Evolutionary conservation across 768 basidiomycete species (phyloP).

Genomic region (Phaeolepiota aurea): DNA sequence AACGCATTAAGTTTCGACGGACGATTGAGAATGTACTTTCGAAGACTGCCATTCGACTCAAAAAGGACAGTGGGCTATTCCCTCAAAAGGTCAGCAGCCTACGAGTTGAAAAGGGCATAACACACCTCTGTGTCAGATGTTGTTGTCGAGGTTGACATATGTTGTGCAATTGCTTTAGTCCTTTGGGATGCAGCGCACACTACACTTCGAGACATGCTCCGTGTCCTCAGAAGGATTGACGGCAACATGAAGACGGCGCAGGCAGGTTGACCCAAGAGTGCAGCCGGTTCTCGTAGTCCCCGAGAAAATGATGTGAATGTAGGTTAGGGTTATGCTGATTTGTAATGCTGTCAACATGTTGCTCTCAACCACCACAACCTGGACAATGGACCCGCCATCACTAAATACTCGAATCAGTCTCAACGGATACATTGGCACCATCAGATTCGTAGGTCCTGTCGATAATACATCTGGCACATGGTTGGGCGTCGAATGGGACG

Average conservation of each 20-base stretch:
- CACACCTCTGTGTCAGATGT: constrained; percentile 26
- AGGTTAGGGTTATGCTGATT: constrained; percentile 27
- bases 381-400: constrained; percentile 14
- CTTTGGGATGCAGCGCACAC: constrained; percentile 27
- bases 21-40: constrained; percentile 76
- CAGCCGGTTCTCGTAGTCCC: background rate
- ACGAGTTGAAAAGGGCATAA: constrained; percentile 4
- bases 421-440: constrained; percentile 52
- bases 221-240: constrained; percentile 18
- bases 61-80: constrained; percentile 53
- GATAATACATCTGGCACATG: constrained; percentile 59
- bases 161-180: constrained; percentile 35
- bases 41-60: constrained; percentile 52
- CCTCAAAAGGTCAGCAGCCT: constrained; percentile 6
- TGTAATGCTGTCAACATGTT: no score
- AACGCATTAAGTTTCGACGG: constrained; percentile 77
- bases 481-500: constrained; percentile 99
- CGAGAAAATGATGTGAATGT: background rate
- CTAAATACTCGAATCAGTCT: constrained; percentile 49
- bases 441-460: constrained; percentile 63
- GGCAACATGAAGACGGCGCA: constrained; percentile 19
- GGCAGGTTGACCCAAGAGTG: background rate
- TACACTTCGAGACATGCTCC: constrained; percentile 32
- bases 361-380: background rate
- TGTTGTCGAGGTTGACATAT: constrained; percentile 35